These are phyloP conservation scores for Perilla frutescens DNA, from an alignment of 257 asterid species.

Conservation along the genomic window DNA sequence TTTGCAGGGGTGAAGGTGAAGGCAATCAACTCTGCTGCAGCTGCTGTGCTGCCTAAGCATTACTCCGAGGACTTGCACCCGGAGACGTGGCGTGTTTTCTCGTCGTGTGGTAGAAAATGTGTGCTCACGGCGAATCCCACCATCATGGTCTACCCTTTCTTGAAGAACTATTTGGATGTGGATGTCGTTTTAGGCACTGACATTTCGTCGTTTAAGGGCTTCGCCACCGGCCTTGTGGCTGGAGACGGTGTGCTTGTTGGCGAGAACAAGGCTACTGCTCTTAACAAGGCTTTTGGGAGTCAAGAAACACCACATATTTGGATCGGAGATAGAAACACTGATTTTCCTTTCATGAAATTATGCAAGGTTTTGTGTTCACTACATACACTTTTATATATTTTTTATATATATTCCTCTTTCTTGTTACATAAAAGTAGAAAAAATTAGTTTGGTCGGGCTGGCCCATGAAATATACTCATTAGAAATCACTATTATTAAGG, in stretches of 20 bases:
- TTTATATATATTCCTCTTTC: too few species aligned
- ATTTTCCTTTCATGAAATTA: slow-evolving; percentile 18
- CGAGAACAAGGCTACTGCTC: slow-evolving; percentile 11
- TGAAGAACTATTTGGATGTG: slow-evolving; percentile 32
- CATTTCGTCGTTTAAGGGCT: slow-evolving; percentile 22
- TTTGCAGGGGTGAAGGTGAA: slow-evolving; percentile 37
- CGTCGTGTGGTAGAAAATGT: slow-evolving; percentile 38
- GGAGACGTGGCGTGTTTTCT: slow-evolving; percentile 37
- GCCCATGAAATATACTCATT: not conserved
- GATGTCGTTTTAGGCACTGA: slow-evolving; percentile 44
- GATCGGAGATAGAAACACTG: not conserved
- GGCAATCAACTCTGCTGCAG: slow-evolving; percentile 27
- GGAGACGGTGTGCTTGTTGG: slow-evolving; percentile 27
- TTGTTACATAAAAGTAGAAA: too few species aligned
- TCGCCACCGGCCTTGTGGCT: slow-evolving; percentile 25
- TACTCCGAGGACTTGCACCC: slow-evolving; percentile 45
- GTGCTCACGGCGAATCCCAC: slow-evolving; percentile 37
- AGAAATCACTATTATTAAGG: too few species aligned
- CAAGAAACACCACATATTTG: slow-evolving; percentile 5
- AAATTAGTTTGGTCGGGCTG: too few species aligned
- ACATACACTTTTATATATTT: too few species aligned
- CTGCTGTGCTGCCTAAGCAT: slow-evolving; percentile 32
- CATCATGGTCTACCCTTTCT: slow-evolving; percentile 41
- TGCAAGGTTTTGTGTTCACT: slow-evolving; percentile 18
- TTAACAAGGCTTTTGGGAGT: not conserved